Evolutionary conservation across 2,329 filamentous ascomycete genomes (phyloP).

Genomic region (Dothideomycetes sp.): DNA sequence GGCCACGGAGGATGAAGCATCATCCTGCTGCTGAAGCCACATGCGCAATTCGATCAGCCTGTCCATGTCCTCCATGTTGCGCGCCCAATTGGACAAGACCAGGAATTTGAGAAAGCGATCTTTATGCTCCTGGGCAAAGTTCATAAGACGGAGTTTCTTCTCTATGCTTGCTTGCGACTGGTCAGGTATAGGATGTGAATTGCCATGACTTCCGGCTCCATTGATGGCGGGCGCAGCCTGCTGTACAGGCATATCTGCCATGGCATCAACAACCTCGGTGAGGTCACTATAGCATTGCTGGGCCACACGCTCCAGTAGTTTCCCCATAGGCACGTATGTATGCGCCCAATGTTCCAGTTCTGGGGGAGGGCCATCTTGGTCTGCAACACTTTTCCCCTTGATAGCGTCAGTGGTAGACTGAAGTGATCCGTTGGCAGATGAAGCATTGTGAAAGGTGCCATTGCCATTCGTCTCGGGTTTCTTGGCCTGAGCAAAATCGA

Average conservation of each 20-base stretch:
- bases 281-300: conserved; percentile 77
- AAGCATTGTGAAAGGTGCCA: conserved; percentile 11
- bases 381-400: too few species aligned
- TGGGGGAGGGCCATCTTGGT: conserved; percentile 25
- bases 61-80: conserved; percentile 66
- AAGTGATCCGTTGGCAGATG: neutral
- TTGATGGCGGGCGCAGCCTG: conserved; percentile 34
- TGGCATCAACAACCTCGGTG: conserved; percentile 54
- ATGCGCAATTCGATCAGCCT: conserved; percentile 78
- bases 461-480: conserved; percentile 5
- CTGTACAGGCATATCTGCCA: conserved; percentile 52
- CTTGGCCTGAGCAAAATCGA: conserved; percentile 10
- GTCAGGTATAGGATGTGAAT: conserved; percentile 37
- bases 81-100: conserved; percentile 83
- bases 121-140: conserved; percentile 70
- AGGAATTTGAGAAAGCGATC: conserved; percentile 87
- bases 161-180: conserved; percentile 53
- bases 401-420: neutral
- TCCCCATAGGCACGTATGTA: conserved; percentile 65
- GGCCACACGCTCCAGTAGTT: conserved; percentile 64
- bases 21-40: conserved; percentile 48
- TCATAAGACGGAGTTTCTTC: conserved; percentile 66
- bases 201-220: conserved; percentile 20
- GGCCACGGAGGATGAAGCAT: conserved; percentile 13
- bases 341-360: conserved; percentile 56